These are phyloP conservation scores for Cladophialophora immunda DNA, from an alignment of 2,329 filamentous ascomycete species.

Conservation along the genomic window DNA sequence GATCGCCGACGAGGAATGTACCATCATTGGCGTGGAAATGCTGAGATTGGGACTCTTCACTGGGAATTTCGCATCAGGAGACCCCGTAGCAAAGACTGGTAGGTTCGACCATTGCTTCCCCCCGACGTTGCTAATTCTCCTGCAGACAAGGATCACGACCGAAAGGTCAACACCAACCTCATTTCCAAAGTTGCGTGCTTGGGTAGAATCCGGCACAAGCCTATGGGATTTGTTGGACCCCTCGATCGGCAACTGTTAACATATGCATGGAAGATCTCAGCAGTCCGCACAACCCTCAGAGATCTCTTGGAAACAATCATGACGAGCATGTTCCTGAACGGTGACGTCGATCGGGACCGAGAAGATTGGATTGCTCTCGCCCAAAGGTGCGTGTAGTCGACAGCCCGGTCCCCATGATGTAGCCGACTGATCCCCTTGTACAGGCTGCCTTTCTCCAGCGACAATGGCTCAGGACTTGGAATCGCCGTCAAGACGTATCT, in stretches of 20 bases:
- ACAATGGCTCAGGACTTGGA: constrained; percentile 57
- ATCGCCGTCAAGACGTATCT: constrained; percentile 60
- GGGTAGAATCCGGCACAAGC: constrained; percentile 80
- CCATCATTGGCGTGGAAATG: constrained; percentile 85
- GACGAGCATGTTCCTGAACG: constrained; percentile 80
- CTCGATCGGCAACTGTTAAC: constrained; percentile 87
- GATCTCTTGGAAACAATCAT: constrained; percentile 86
- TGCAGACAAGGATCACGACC: constrained; percentile 70
- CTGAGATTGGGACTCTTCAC: constrained; percentile 81
- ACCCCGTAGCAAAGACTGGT: constrained; percentile 33
- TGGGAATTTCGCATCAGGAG: constrained; percentile 66
- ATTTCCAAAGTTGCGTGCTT: constrained; percentile 87
- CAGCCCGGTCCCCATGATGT: constrained; percentile 17
- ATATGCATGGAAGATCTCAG: constrained; percentile 83
- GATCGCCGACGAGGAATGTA: constrained; percentile 75
- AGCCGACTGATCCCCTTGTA: constrained; percentile 28
- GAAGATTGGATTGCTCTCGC: constrained; percentile 74
- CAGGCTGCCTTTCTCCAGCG: constrained; percentile 55
- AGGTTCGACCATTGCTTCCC: background rate
- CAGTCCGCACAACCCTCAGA: constrained; percentile 79
- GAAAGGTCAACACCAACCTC: constrained; percentile 71
- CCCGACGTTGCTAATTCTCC: constrained; percentile 44
- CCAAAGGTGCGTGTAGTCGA: constrained; percentile 66
- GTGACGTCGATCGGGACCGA: constrained; percentile 76
- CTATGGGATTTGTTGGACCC: constrained; percentile 92